Evolutionary conservation across 2,329 filamentous ascomycete genomes (phyloP), one percentile per base, ranked within the genome.

Genomic region (Phaeoacremonium minimum): DNA sequence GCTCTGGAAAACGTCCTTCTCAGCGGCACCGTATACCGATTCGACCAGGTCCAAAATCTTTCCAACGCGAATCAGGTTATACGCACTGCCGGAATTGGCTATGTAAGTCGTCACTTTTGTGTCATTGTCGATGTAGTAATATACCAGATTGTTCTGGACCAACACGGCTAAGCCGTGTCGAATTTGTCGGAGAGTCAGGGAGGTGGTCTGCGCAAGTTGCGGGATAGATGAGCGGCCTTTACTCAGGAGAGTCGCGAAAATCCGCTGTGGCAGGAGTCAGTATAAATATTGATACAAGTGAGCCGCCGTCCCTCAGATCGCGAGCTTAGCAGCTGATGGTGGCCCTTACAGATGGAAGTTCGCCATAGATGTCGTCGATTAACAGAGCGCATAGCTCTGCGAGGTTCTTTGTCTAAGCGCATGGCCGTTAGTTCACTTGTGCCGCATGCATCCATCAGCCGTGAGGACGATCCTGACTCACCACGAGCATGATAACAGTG

Each of bases 381-480:
- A 96, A 76, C 58, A 95, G 80, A 68, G 83, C 78, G 71, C 88
- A 95, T 56, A 97, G 86, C 77, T 96, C 87, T 55, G 85, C 80
- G 49, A 85, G 75, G 59, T 85, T 77, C 69, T 88, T 80, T 43
- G 78, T 80, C 79, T 26, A 26, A 9, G n/a, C 9, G 9, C 9
- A 9, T 9, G 22, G 9, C 9, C 9, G n/a, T 26, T 26, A 26
- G 22, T n/a, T 26, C 22, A 18, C 32, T 18, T 14, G 16, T 13
- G 33, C n/a, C n/a, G 28, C 17, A 30, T 28, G 28, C 30, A 26
- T 26, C 22, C 9, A 26, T 9, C 22, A 9, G 22, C 9, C 9
- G n/a, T 9, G 22, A 26, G 22, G n/a, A 31, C 36, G 33, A 30
- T 20, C n/a, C 32, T 14, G 26, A 57, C 60, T 55, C 46, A 58